A percentile compares a stretch with the other conserved stretches of the same genome.
phyloP scores from a whole-genome alignment of 352 stramenopile genomes.

The Phytophthora hibernalis region DNA sequence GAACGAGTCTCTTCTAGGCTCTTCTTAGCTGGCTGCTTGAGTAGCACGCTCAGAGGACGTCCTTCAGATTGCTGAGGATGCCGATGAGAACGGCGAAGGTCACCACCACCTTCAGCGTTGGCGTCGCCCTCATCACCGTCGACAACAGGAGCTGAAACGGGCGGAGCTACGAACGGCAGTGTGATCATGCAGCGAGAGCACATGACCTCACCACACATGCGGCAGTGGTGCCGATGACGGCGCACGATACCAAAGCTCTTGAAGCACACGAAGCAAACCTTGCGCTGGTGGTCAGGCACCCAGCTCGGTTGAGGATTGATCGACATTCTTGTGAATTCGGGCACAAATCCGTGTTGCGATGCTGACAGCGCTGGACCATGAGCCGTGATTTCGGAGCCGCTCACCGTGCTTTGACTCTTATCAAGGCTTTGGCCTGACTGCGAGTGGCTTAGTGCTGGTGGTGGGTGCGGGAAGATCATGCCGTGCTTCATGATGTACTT shows the following conservation, averaged over 20 bases:
- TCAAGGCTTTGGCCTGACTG: conserved; percentile 34
- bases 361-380: conserved; percentile 32
- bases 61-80: conserved; percentile 21
- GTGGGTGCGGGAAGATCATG: conserved; percentile 66
- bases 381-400: conserved; percentile 37
- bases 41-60: conserved; percentile 31
- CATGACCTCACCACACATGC: conserved; percentile 82
- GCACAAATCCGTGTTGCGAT: conserved; percentile 29
- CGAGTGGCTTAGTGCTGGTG: conserved; percentile 31
- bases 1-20: conserved; percentile 44
- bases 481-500: conserved; percentile 87
- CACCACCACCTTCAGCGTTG: background rate
- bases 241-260: conserved; percentile 75
- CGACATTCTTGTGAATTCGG: conserved; percentile 36
- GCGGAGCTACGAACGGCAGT: conserved; percentile 64
- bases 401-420: conserved; percentile 48
- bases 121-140: conserved; percentile 2
- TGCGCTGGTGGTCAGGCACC: conserved; percentile 67
- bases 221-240: conserved; percentile 74
- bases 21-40: conserved; percentile 57
- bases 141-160: conserved; percentile 31
- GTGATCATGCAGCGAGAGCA: conserved; percentile 72
- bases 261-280: conserved; percentile 71
- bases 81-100: conserved; percentile 20
- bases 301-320: conserved; percentile 52